These are phyloP conservation scores for Maudiozyma turicensis DNA, from an alignment of 805 yeast genomes.

Conservation along the genomic window DNA sequence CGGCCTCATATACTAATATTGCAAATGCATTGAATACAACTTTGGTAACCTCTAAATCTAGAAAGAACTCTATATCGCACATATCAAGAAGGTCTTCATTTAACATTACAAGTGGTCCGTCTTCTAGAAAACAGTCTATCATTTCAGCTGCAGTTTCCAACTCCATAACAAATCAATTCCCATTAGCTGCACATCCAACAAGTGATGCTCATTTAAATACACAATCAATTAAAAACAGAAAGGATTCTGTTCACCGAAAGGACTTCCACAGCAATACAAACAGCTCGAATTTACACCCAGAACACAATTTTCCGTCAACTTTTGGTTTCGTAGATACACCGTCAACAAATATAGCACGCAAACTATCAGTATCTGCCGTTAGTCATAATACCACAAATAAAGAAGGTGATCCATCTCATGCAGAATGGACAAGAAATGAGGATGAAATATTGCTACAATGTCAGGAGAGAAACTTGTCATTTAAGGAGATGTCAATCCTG, in stretches of 20 bases:
- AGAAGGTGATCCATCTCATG: background rate
- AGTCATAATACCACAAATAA: background rate
- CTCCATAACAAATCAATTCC: constrained; percentile 3
- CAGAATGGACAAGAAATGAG: constrained; percentile 50
- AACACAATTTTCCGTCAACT: background rate
- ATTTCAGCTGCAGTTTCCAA: constrained; percentile 18
- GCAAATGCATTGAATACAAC: constrained; percentile 12
- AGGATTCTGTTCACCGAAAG: background rate
- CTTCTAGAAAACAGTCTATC: constrained; percentile 23
- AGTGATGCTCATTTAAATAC: background rate
- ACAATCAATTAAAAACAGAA: background rate
- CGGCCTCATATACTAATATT: constrained; percentile 1
- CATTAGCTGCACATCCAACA: constrained; percentile 1
- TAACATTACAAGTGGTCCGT: constrained; percentile 14
- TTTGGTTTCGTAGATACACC: constrained; percentile 6
- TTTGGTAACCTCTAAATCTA: constrained; percentile 18
- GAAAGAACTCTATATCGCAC: constrained; percentile 24
- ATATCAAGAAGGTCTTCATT: constrained; percentile 25
- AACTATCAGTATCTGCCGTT: background rate
- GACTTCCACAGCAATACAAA: background rate
- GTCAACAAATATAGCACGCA: constrained; percentile 1
- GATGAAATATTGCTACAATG: constrained; percentile 55
- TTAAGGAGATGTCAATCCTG: constrained; percentile 64
- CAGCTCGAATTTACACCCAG: background rate
- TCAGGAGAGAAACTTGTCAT: constrained; percentile 45